Evolutionary conservation across 73 alveolate species (phyloP), one percentile per base, ranked within the genome.

Genomic region (Paramecium tetraurelia): DNA sequence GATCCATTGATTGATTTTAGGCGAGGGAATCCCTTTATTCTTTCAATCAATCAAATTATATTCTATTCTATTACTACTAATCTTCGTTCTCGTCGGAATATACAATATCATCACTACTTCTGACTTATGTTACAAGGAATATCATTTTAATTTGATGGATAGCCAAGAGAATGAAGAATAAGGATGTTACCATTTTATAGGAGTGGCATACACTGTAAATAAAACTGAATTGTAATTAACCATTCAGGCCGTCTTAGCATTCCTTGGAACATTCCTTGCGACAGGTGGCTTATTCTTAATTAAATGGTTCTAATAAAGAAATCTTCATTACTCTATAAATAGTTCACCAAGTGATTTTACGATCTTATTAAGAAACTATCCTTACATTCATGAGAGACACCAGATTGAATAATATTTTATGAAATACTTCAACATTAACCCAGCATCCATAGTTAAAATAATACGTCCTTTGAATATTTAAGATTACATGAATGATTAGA

Each of bases 101-200:
- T 80, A 80, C 27, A 80, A 80, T 48, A 80, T 80, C 1, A 22
- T 27, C 29, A 80, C 90, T 20, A 80, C 90, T 22, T 21, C 90
- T 44, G 75, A 80, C 35, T 41, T 48, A 44, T 80, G 90, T 80
- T 80, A 80, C 33, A 40, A 41, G 24, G 77, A 46, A 44, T 80
- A 80, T 46, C 57, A 44, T 46, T 80, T 80, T 63, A 43, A 11
- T 22, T 41, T 72, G 21, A 33, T 80, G 38, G 90, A 80, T n/a
- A 35, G 5, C 5, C 33, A 44, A 24, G 50, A 80, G 12, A 63
- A 24, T 21, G 8, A 35, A 75, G 7, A 75, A 29, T 10, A 29
- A 38, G 87, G 87, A 75, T 80, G 90, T 44, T 80, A 80, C 18
- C 90, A 80, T 35, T 80, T 80, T 46, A 10, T 80, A 40, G 90